Base-by-base conservation (phyloP, 2,329 filamentous ascomycete genomes). In the Pseudogymnoascus sp. region DNA sequence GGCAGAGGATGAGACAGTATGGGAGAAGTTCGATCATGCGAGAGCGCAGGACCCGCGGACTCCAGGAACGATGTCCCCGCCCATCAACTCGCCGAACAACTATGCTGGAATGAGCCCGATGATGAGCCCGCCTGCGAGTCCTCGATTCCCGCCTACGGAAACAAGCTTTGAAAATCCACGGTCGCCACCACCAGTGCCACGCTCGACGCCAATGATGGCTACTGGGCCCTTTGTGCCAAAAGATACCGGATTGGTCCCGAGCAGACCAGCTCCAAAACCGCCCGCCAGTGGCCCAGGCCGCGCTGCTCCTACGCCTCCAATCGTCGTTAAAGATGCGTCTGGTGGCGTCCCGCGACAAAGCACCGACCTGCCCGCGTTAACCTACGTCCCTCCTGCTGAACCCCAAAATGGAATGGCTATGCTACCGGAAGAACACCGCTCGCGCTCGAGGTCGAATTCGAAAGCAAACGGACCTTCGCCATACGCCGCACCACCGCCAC, bases 131-230 rank as follows among this genome's bases (percentile, higher is more conserved):
- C 90, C 91, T 62, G 84, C 86, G 67, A 95, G 91, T 77, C 91
- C 91, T 65, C 86, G 91, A 74, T 96, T 96, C 79, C 93, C 92
- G 62, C 86, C 90, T 74, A 93, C 91, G 78, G 88, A 92, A 82
- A 90, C 91, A 73, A 97, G 91, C 79, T 99, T 97, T 77, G 95
- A 97, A 78, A 97, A 99, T 73, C 95, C 95, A 59, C 86, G 95
- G 72, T 90, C 93, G 17, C 90, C 95, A 40, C 95, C 95, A 67
- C 95, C 93, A 10, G 90, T 97, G 65, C 93, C 93, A 73, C 64
- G 77, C 75, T 40, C 72, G 70, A 65, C 75, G 75, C 60, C 76
- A 73, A 64, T 69, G 69, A 62, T 68, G 38, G 29, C 37, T 31
- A 40, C 73, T 46, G 70, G 70, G 40, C 66, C 69, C 40, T 62